Evolutionary conservation across 768 basidiomycete genomes (phyloP).

Genomic region (Cytidiella melzeri): DNA sequence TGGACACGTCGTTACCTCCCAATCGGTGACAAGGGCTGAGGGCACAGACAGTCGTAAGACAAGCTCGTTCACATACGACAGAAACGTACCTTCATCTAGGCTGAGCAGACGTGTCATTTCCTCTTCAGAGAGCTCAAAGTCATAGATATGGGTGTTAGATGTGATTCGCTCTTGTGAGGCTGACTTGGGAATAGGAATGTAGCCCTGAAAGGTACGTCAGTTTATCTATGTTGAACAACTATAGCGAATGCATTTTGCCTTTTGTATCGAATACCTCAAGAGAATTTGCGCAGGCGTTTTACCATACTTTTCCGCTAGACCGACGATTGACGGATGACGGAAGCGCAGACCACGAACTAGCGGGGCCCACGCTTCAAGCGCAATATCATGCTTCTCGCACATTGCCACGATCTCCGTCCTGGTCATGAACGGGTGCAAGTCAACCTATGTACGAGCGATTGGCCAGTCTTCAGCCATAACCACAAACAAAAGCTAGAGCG

Average conservation of each 20-base stretch:
- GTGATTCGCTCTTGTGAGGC: constrained; percentile 45
- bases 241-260: constrained; percentile 34
- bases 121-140: constrained; percentile 47
- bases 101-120: constrained; percentile 47
- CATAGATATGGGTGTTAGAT: constrained; percentile 55
- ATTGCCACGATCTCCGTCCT: constrained; percentile 54
- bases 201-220: constrained; percentile 46
- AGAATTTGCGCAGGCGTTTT: constrained; percentile 56
- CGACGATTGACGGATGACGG: constrained; percentile 44
- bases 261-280: constrained; percentile 74
- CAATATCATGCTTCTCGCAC: constrained; percentile 50
- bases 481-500: neutral
- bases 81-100: constrained; percentile 44
- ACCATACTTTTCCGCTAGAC: constrained; percentile 45
- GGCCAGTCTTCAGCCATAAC: neutral
- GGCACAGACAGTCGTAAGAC: neutral
- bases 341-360: constrained; percentile 64
- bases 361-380: constrained; percentile 71
- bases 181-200: constrained; percentile 63
- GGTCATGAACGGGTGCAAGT: constrained; percentile 68
- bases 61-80: neutral
- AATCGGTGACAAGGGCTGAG: constrained; percentile 22
- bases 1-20: constrained; percentile 23
- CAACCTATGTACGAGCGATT: constrained; percentile 35
- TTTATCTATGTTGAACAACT: neutral